Evolutionary conservation across 2,329 filamentous ascomycete genomes (phyloP).

Genomic region (Pestalotiopsis sp.): DNA sequence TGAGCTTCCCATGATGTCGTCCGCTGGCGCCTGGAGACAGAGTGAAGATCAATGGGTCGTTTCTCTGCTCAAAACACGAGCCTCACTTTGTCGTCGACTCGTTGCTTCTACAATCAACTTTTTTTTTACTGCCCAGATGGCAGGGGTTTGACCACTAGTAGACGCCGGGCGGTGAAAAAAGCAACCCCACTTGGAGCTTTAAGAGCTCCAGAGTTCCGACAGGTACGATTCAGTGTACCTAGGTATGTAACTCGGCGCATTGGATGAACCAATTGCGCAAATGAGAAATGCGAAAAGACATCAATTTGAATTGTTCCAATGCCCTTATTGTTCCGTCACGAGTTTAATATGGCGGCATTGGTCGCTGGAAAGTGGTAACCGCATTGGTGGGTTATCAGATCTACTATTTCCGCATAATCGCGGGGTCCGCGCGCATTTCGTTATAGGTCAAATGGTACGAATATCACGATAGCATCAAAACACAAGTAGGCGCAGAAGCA

Average conservation of each 20-base stretch:
- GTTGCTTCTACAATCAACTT: background rate
- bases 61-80: background rate
- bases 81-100: background rate
- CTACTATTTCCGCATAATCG: background rate
- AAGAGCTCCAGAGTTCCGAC: background rate
- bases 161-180: constrained; percentile 9
- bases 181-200: constrained; percentile 8
- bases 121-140: constrained; percentile 13
- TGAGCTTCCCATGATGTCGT: constrained; percentile 38
- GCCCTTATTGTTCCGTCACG: too few species aligned
- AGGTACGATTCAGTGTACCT: background rate
- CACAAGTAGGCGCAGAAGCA: constrained; percentile 12
- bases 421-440: constrained; percentile 6
- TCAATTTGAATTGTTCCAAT: too few species aligned
- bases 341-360: too few species aligned
- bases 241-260: background rate
- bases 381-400: background rate
- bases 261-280: background rate
- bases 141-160: background rate
- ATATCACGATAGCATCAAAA: background rate
- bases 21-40: background rate
- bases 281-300: too few species aligned
- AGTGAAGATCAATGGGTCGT: background rate
- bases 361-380: background rate
- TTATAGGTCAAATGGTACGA: background rate